Conservation (phyloP, 805 yeast genomes). For the Cyberlindnera saturnus region DNA sequence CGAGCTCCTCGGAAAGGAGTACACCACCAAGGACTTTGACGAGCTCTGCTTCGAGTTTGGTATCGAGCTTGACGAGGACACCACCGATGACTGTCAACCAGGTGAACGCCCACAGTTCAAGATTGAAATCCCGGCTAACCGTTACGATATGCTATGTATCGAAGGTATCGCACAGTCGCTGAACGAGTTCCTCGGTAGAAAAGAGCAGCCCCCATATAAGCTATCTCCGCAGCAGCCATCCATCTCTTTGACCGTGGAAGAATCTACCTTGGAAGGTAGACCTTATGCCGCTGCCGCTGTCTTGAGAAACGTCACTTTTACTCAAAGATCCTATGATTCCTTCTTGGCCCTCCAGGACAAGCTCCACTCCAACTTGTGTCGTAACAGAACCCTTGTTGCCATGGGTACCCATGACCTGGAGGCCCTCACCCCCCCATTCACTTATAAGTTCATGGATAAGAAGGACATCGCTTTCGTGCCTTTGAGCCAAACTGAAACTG, state of each 20-base stretch:
- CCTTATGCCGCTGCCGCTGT: constrained; percentile 96
- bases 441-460: constrained; percentile 81
- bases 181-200: constrained; percentile 79
- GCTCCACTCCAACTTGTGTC: constrained; percentile 89
- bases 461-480: constrained; percentile 70
- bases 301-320: constrained; percentile 75
- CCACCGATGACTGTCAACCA: constrained; percentile 61
- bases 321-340: constrained; percentile 82
- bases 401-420: constrained; percentile 97
- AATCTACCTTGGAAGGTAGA: constrained; percentile 68
- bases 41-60: constrained; percentile 97
- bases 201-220: constrained; percentile 58
- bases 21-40: constrained; percentile 88
- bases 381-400: constrained; percentile 95
- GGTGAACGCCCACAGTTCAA: constrained; percentile 94
- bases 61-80: constrained; percentile 95
- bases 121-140: constrained; percentile 96
- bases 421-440: constrained; percentile 72
- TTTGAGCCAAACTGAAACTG: constrained; percentile 59
- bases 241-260: constrained; percentile 62
- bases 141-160: constrained; percentile 96
- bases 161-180: constrained; percentile 97
- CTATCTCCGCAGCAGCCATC: constrained; percentile 57
- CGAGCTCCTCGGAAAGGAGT: constrained; percentile 62
- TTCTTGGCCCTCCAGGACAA: constrained; percentile 96